Evolutionary conservation across 306 rosid species (phyloP), one percentile per base, ranked within the genome.

Genomic region (Betula pendula): DNA sequence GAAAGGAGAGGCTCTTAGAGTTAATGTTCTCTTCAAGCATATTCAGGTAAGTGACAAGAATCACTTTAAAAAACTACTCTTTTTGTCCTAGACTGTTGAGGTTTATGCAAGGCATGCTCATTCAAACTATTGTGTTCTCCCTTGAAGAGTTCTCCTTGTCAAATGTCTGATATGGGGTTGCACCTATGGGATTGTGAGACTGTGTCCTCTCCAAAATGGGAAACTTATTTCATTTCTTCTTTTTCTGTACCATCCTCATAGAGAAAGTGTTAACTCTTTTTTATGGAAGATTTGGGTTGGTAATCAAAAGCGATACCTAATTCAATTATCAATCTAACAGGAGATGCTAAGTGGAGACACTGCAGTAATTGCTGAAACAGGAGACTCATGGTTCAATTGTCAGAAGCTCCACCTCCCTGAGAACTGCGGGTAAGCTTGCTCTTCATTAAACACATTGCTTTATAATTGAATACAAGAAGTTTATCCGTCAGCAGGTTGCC

Each of bases 301-400:
- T 65, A 8, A 35, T 35, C 38, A 17, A 4, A n/a, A 35, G 24
- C 11, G 49, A 45, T 45, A 45, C 49, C n/a, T 27, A 19, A 50
- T 13, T 76, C 63, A 50, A 13, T 50, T 48, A 33, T 59, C 78
- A 8, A 45, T 70, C 78, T 22, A 68, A 76, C 85, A 93, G 97
- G 89, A 73, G n/a, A 53, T 94, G 71, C 83, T 94, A 44, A 65
- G 80, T 13, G 84, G 88, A 72, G 84, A 90, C 84, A 82, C 74
- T 66, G 98, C 96, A 38, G 80, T 92, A 50, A 89, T 94, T 53
- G 90, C 96, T 42, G 94, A 94, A 82, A 94, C 96, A 3, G 98
- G 97, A 59, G 98, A 91, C 76, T 94, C 97, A 1, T 91, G 98
- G 97, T 91, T 94, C 88, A 92, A 94, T 69, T 92, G 97, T 84